Evolutionary conservation across 345 rosid species (phyloP).

Genomic region (Limnanthes douglasii): DNA sequence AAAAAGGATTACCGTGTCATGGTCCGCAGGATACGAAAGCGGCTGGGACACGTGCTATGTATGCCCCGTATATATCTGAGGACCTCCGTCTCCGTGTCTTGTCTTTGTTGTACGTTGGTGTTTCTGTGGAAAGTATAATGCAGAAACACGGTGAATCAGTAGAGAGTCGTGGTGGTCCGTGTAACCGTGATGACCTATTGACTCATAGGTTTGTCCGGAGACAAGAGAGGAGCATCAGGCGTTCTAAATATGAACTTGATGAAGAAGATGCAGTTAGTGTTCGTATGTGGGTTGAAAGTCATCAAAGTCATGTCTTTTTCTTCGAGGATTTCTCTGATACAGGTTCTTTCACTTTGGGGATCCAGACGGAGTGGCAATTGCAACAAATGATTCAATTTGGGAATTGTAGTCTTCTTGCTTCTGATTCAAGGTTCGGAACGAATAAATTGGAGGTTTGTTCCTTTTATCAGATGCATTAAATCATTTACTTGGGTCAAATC

Average conservation of each 20-base stretch:
- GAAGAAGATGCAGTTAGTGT: constrained; percentile 65
- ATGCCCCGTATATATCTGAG: constrained; percentile 95
- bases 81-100: constrained; percentile 82
- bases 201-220: constrained; percentile 87
- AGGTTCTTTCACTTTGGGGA: constrained; percentile 68
- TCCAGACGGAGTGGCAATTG: constrained; percentile 97
- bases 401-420: constrained; percentile 66
- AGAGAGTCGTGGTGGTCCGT: constrained; percentile 86
- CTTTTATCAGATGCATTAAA: constrained; percentile 5
- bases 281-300: constrained; percentile 80
- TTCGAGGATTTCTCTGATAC: constrained; percentile 59
- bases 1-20: constrained; percentile 82
- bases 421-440: constrained; percentile 88
- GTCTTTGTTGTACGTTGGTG: constrained; percentile 83
- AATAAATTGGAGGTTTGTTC: constrained; percentile 73
- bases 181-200: constrained; percentile 74
- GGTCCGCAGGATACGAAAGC: constrained; percentile 94
- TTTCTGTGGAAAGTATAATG: constrained; percentile 93
- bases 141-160: constrained; percentile 88
- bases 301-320: constrained; percentile 63
- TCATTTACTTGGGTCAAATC: no score
- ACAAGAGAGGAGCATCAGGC: constrained; percentile 86
- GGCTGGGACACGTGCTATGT: constrained; percentile 92
- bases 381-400: constrained; percentile 97
- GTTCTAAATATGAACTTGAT: constrained; percentile 68